A percentile compares a stretch with the other conserved stretches of the same genome.
These are phyloP conservation scores for Xerocomus amazonicus DNA, from an alignment of 1,284 basidiomycete genomes.

Conservation along the genomic window DNA sequence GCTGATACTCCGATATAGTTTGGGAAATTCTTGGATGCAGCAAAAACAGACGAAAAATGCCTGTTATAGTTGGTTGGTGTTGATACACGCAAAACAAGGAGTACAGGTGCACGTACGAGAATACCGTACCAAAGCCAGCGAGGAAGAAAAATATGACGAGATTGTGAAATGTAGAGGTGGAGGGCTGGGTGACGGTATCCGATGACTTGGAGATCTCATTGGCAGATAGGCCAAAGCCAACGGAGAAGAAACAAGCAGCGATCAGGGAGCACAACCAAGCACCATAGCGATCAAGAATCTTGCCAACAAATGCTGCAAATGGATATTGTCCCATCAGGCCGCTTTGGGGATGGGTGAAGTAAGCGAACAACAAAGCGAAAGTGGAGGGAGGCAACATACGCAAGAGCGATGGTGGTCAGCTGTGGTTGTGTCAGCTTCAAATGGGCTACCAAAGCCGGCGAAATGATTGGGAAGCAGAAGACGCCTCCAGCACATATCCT, in stretches of 20 bases:
- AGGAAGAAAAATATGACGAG: constrained; percentile 60
- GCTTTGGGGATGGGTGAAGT: constrained; percentile 32
- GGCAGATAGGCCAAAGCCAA: constrained; percentile 61
- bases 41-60: constrained; percentile 72
- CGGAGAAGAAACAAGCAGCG: constrained; percentile 55
- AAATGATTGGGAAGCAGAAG: constrained; percentile 71
- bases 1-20: constrained; percentile 60
- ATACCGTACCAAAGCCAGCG: constrained; percentile 62
- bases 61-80: constrained; percentile 35
- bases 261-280: constrained; percentile 62
- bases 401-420: constrained; percentile 70
- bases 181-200: constrained; percentile 36
- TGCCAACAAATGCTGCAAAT: constrained; percentile 56
- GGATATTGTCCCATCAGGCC: constrained; percentile 71
- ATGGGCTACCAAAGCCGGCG: constrained; percentile 54
- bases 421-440: constrained; percentile 69
- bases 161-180: constrained; percentile 45
- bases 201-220: constrained; percentile 48
- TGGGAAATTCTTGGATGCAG: constrained; percentile 69
- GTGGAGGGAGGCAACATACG: constrained; percentile 38
- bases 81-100: not conserved
- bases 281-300: constrained; percentile 55
- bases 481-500: constrained; percentile 71
- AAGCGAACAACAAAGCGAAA: not conserved
- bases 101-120: constrained; percentile 51